Evolutionary conservation across 2,329 filamentous ascomycete species (phyloP).

Genomic region (Claviceps sp.): DNA sequence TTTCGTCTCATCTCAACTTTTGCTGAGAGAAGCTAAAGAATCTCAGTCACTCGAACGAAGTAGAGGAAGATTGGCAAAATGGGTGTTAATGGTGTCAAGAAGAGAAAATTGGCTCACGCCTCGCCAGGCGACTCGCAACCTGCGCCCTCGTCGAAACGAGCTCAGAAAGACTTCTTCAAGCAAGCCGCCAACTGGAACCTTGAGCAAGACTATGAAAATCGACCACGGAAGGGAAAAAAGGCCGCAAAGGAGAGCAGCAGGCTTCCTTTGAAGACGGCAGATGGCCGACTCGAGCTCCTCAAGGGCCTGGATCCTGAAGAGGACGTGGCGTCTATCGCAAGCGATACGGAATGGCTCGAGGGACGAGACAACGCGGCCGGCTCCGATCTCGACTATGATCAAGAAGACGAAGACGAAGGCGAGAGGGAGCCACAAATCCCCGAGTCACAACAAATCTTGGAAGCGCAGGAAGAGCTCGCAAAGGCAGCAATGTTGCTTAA

Average conservation of each 20-base stretch:
- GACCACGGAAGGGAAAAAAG: constrained; percentile 67
- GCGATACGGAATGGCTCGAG: constrained; percentile 51
- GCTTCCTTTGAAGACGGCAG: constrained; percentile 75
- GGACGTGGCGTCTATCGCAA: constrained; percentile 44
- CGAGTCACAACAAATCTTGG: constrained; percentile 63
- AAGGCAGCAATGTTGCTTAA: constrained; percentile 70
- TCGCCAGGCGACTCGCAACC: constrained; percentile 28
- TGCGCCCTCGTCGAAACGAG: constrained; percentile 21
- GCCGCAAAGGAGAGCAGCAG: constrained; percentile 56
- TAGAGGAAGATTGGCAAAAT: constrained; percentile 17
- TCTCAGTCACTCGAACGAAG: background rate
- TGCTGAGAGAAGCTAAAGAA: background rate
- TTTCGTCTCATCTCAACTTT: background rate
- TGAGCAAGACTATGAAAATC: constrained; percentile 80
- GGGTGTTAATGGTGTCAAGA: constrained; percentile 38
- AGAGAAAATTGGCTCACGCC: constrained; percentile 44
- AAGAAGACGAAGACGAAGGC: background rate
- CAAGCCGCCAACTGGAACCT: constrained; percentile 76
- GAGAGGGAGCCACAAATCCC: constrained; percentile 48
- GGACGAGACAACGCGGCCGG: constrained; percentile 40
- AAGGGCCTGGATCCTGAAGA: constrained; percentile 43
- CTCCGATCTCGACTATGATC: constrained; percentile 31
- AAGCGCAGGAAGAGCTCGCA: constrained; percentile 86
- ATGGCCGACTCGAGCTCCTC: constrained; percentile 55
- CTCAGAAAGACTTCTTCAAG: constrained; percentile 55